Base-by-base conservation (phyloP, 768 basidiomycete genomes). In the Phlegmacium glaucopus region DNA sequence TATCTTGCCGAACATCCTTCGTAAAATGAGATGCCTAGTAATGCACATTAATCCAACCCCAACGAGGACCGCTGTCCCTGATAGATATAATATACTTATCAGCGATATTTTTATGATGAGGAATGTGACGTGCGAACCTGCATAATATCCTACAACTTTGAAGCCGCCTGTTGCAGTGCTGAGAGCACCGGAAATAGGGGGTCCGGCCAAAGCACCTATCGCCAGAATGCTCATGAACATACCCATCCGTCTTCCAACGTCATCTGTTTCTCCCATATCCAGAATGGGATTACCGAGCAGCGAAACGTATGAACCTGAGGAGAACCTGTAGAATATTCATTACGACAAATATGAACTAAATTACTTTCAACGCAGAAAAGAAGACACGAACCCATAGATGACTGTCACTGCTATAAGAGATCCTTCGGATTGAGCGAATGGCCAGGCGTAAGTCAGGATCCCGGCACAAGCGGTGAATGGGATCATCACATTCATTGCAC, bases 131-230 rank as follows among this genome's bases (percentile, higher is more conserved):
- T 12, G 61, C 61, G 13, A 28, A 74, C 79, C 80, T 34, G 81
- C 82, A 54, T 76, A 85, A 43, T 68, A 68, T 1, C 82, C 82
- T 8, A 82, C 79, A 2, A 57, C 69, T 34, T 71, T 65, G 55
- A 78, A 90, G 0, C 72, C 72, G 2, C 74, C 76, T 1, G 81
- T 77, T 0, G 74, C 69, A 0, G 59, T 60, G 44, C 75, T 73
- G 53, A 90, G 85, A 0, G 82, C 82, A 1, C 87, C 87, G 7
- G 85, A 85, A 49, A 88, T 83, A 1, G 87, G 87, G 3, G 85
- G 84, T 0, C 87, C 87, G 0, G 72, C 74, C 3, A 89, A 68
- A 0, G 82, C 83, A 7, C 84, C 85, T 13, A 87, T 32, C 0
- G 86, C 74, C 17, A 79, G 47, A 42, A 85, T 71, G 26, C 75